These are phyloP conservation scores for Botryotinia narcissicola DNA, from an alignment of 2,329 filamentous ascomycete species.

Conservation along the genomic window DNA sequence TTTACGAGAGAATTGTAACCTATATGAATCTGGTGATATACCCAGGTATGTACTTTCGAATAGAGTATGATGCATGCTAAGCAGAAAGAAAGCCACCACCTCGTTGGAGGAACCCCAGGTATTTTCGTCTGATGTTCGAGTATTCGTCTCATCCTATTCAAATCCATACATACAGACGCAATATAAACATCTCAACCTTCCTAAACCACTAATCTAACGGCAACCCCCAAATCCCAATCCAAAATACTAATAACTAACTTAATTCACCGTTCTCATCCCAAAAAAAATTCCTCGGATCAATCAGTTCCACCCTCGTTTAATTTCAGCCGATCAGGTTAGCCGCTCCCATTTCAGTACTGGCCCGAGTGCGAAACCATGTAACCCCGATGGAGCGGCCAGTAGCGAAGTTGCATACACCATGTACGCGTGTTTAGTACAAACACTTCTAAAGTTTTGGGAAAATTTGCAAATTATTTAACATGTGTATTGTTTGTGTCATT, in stretches of 20 bases:
- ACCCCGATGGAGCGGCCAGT: conserved; percentile 28
- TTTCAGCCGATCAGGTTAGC: conserved; percentile 35
- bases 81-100: conserved; percentile 1
- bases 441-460: neutral
- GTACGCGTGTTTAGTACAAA: neutral
- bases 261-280: neutral
- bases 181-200: neutral
- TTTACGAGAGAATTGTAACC: neutral
- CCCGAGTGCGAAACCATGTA: conserved; percentile 3
- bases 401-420: conserved; percentile 23
- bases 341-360: conserved; percentile 6
- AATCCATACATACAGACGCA: neutral
- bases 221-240: neutral
- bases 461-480: neutral
- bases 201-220: neutral
- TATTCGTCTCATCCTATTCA: neutral
- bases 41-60: too few relatives aligned
- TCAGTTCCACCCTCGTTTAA: conserved; percentile 28
- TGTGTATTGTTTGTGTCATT: neutral
- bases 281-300: conserved; percentile 7
- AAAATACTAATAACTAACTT: neutral
- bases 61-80: neutral
- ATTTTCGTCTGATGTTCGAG: neutral
- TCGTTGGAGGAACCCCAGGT: neutral
- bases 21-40: neutral